Base-by-base conservation (phyloP, 2,329 filamentous ascomycete genomes). In the Aspergillus sp. region DNA sequence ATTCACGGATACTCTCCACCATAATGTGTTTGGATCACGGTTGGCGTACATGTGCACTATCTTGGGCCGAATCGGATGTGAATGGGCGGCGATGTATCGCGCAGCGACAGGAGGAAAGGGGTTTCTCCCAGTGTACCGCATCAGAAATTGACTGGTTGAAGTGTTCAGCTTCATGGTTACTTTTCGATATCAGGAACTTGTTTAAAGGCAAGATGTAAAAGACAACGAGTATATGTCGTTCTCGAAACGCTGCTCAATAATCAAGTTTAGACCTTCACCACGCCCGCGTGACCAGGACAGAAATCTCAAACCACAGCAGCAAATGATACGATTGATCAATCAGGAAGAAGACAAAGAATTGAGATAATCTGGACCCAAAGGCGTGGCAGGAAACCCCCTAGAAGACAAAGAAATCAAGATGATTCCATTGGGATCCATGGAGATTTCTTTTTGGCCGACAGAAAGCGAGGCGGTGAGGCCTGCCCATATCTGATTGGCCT, bases 1-100 rank as follows among this genome's bases (percentile, higher is more conserved):
- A 47, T 41, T 61, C 48, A 44, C 59, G 40, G 44, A 67, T 5
- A 74, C 66, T 11, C 61, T 59, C 71, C 73, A 77, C 69, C 76
- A 76, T 12, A 81, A 63, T 30, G 61, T 63, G 52, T 68, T 61
- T 7, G 58, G 61, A 33, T 68, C 62, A 35, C 71, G 67, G 44
- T 61, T 57, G 6, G 54, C 51, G 42, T 64, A 70, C 43, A 62
- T 56, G 33, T 69, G 53, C 26, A 56, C 34, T 40, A 71, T 57
- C 50, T 68, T 70, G 13, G 62, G 62, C 11, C 59, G 58, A 39
- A 72, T 56, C 2, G 64, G 60, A 49, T 71, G 62, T 39, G 47
- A 41, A 8, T 43, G 53, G 48, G 49, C 39, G 29, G 29, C 37
- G 31, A 61, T 41, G 53, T 66, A 64, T 35, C 64, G 61, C n/a